Evolutionary conservation across 2,329 filamentous ascomycete genomes (phyloP), one percentile per base, ranked within the genome.

Genomic region (Beauveria asiatica): DNA sequence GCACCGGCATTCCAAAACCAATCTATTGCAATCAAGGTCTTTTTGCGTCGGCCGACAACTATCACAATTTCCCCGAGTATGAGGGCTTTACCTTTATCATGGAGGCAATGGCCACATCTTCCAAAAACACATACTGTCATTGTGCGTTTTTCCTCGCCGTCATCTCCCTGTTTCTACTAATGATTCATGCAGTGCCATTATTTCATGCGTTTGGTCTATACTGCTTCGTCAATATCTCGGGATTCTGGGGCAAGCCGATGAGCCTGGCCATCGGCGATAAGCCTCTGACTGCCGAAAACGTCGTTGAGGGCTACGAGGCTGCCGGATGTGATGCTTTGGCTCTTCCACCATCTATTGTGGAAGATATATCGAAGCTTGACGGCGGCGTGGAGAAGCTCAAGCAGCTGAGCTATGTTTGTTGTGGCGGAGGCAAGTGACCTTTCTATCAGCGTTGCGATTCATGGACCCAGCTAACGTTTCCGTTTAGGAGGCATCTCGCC

Each of bases 1-100:
- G 73, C 46, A 79, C 77, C 0, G 77, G 77, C 0, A 68, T 78
- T 3, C 78, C 78, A 0, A 79, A 78, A 64, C 77, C 77, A 2
- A 70, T 80, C n/a, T 62, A 76, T 10, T 65, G 69, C 21, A 65
- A 66, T 4, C 71, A 76, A 5, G 77, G 77, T 16, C 70, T 75
- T 67, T 11, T 75, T 16, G 68, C 73, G 1, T 65, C 73, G 19
- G 62, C 57, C 3, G 76, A 80, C 58, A 63, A 57, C 2, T 68
- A 67, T 30, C 69, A 69, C 25, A 53, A 66, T 3, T 42, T 70
- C 1, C 66, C 65, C 0, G 61, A 65, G 3, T 69, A 68, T 57
- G 37, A 70, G 17, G 69, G 68, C 1, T 56, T 59, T 21, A 50
- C 54, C 5, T 62, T 54, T 7, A 2, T 62, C 16, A 63, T 62